Evolutionary conservation across 495 filamentous ascomycete genomes (phyloP), one percentile per base, ranked within the genome.

Genomic region (Pyronema omphalodes): DNA sequence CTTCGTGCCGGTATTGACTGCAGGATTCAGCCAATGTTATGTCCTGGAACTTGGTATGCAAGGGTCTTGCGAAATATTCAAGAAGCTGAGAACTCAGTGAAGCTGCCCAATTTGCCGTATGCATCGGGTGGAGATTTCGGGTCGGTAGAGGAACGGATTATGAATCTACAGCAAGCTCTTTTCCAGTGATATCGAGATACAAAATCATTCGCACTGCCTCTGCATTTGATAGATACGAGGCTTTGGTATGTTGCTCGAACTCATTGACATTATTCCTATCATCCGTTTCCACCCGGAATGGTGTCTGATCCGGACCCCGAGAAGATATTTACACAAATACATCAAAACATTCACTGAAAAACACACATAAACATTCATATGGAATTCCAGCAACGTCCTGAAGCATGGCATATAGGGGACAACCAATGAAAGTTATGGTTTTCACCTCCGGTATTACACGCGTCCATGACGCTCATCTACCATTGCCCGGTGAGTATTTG

Each of bases 351-450:
- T 52, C 3, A 58, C 52, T 6, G 46, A 57, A 33, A 55, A 55
- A 15, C 51, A 54, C n/a, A 58, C 37, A 52, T 58, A 40, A 9
- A 58, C 52, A 58, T 60, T 60, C 3, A 57, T 44, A 55, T 58
- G 46, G 33, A 51, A 60, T 6, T 60, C 37, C 3, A 55, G 5
- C 0, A 60, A 11, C 11, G 33, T 53, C 0, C 35, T 55, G 7
- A 60, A 33, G 12, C 18, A 33, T n/a, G 33, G 55, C 41, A 58
- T 55, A 37, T 60, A 60, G 0, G 55, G 41, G 2, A 39, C 54
- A 18, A 54, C 34, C 50, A 29, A 53, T 12, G n/a, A 12, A 44
- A 58, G 46, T 12, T 60, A 14, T 39, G 52, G 36, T 6, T 55
- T 51, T 1, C 44, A 17, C 8, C 52, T 17, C n/a, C 48, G 9